These are phyloP conservation scores for Perkinsus olseni DNA, from an alignment of 169 alveolate genomes.

Conservation along the genomic window DNA sequence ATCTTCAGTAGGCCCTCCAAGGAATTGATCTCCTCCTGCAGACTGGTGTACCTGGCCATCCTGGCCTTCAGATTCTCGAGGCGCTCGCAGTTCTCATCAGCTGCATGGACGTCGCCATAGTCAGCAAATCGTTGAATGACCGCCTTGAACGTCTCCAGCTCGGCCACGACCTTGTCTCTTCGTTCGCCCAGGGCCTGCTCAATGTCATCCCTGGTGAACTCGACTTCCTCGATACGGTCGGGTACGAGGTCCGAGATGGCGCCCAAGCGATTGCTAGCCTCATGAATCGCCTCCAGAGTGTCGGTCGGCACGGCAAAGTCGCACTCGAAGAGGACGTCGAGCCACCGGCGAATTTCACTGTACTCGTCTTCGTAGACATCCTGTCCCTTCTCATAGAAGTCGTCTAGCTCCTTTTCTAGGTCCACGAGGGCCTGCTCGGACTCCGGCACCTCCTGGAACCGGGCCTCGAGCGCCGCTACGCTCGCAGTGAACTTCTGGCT, in stretches of 20 bases:
- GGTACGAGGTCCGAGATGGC: neutral
- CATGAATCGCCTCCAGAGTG: neutral
- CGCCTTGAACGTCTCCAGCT: neutral
- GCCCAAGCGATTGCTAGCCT: neutral
- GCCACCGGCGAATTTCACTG: neutral
- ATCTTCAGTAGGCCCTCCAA: neutral
- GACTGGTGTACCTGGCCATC: neutral
- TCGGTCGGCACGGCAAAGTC: neutral
- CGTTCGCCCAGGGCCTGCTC: neutral
- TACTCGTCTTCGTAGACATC: neutral
- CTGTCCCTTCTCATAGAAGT: neutral
- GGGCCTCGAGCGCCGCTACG: slow-evolving; percentile 22
- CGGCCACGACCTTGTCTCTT: neutral
- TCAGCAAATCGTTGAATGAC: neutral
- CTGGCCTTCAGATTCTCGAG: neutral
- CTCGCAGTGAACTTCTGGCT: neutral
- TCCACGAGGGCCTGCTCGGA: slow-evolving; percentile 5
- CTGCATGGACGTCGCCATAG: neutral
- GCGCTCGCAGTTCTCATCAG: neutral
- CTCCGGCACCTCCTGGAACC: slow-evolving; percentile 17
- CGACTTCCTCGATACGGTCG: neutral
- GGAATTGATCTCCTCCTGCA: neutral
- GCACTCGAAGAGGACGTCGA: neutral
- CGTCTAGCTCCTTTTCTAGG: neutral
- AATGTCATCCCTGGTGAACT: neutral